Evolutionary conservation across 176 grass and related monocot species (phyloP).

Genomic region (Ensete ventricosum): DNA sequence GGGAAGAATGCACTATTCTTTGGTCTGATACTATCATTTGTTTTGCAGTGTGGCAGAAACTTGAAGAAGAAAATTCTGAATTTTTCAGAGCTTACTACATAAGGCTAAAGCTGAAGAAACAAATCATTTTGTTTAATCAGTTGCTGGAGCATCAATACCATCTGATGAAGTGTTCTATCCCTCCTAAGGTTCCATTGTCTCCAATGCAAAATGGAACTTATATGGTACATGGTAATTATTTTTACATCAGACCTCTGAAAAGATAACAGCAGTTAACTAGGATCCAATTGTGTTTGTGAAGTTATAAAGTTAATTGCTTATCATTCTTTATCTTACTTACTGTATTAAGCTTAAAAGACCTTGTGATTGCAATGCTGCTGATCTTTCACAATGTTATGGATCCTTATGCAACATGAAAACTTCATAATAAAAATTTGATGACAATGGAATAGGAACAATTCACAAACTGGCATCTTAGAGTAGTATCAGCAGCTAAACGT

Average conservation of each 20-base stretch:
- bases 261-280: background rate
- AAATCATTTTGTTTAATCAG: conserved; percentile 94
- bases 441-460: background rate
- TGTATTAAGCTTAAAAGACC: background rate
- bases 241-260: background rate
- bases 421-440: background rate
- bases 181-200: conserved; percentile 53
- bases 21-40: conserved; percentile 11
- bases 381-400: background rate
- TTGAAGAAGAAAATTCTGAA: conserved; percentile 94
- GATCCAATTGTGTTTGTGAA: background rate
- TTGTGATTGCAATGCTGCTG: background rate
- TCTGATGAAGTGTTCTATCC: conserved; percentile 68
- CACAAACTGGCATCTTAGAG: background rate
- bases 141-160: conserved; percentile 86
- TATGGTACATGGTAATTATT: conserved; percentile 61
- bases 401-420: background rate
- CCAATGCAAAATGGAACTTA: conserved; percentile 89
- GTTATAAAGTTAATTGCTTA: background rate
- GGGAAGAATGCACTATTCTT: background rate
- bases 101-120: conserved; percentile 90
- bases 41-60: conserved; percentile 94
- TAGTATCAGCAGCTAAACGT: background rate
- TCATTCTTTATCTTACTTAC: background rate
- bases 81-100: conserved; percentile 96